These are phyloP conservation scores for Albugo laibachii DNA, from an alignment of 352 stramenopile species.

Conservation along the genomic window DNA sequence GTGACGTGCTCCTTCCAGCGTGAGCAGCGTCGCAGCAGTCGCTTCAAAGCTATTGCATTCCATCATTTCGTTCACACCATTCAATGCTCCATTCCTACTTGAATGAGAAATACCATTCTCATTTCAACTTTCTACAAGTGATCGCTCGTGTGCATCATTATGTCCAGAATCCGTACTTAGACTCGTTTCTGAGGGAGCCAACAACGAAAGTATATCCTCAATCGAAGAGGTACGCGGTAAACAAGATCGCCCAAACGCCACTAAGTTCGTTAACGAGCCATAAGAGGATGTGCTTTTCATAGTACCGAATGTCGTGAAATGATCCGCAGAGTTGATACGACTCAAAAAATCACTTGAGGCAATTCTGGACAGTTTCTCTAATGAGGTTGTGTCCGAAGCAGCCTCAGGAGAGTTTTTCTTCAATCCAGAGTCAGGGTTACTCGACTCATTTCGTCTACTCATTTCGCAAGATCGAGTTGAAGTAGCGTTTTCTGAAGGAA, in stretches of 20 bases:
- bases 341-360: too few relatives aligned
- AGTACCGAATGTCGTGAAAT: constrained; percentile 25
- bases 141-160: too few relatives aligned
- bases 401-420: constrained; percentile 20
- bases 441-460: constrained; percentile 19
- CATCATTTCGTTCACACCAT: too few relatives aligned
- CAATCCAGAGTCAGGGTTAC: constrained; percentile 27
- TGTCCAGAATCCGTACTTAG: too few relatives aligned
- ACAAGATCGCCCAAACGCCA: too few relatives aligned
- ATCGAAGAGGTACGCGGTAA: constrained; percentile 75
- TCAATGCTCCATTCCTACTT: too few relatives aligned
- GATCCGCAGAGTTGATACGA: constrained; percentile 18
- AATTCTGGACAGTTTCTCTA: constrained; percentile 8
- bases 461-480: neutral
- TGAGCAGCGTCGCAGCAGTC: too few relatives aligned
- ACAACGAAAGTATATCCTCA: constrained; percentile 70
- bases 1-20: too few relatives aligned
- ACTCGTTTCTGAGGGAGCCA: constrained; percentile 43
- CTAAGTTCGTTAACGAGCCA: neutral
- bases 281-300: constrained; percentile 23
- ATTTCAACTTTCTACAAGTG: too few relatives aligned
- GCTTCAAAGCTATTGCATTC: too few relatives aligned
- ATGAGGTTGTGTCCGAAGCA: constrained; percentile 2
- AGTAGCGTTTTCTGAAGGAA: constrained; percentile 9
- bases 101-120: too few relatives aligned